phyloP scores from a whole-genome alignment of 2,329 filamentous ascomycete genomes.

The Aureobasidium vineae region DNA sequence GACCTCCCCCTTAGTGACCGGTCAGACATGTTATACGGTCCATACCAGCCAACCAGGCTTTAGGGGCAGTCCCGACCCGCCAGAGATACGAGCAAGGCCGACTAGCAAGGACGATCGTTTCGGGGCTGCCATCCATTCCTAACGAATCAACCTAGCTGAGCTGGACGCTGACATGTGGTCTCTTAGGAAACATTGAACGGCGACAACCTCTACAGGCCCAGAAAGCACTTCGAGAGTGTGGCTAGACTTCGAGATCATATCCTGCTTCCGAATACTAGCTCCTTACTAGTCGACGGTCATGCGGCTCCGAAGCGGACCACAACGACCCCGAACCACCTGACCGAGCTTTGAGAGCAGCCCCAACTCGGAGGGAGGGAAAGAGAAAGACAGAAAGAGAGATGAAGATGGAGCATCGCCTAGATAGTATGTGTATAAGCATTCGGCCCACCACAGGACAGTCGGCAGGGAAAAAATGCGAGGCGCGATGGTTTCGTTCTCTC shows the following conservation, averaged over 20 bases:
- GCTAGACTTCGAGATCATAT: background rate
- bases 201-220: background rate
- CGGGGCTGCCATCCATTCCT: background rate
- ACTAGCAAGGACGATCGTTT: background rate
- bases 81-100: background rate
- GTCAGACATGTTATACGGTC: too few species aligned
- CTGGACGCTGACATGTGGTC: background rate
- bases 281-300: background rate
- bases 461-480: too few species aligned
- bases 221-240: background rate
- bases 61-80: background rate
- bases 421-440: background rate
- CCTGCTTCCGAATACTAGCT: conserved; percentile 7
- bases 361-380: too few species aligned
- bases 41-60: background rate
- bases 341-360: too few species aligned
- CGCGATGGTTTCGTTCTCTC: too few species aligned
- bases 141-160: background rate
- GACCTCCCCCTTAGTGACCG: too few species aligned
- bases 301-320: background rate
- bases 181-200: too few species aligned
- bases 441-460: too few species aligned
- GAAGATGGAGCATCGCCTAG: background rate
- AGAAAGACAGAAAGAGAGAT: background rate
- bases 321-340: background rate